A percentile compares a stretch with the other conserved stretches of the same genome.
Evolutionary conservation across 2,329 filamentous ascomycete genomes (phyloP).

Genomic region (Fusarium tuaranense): DNA sequence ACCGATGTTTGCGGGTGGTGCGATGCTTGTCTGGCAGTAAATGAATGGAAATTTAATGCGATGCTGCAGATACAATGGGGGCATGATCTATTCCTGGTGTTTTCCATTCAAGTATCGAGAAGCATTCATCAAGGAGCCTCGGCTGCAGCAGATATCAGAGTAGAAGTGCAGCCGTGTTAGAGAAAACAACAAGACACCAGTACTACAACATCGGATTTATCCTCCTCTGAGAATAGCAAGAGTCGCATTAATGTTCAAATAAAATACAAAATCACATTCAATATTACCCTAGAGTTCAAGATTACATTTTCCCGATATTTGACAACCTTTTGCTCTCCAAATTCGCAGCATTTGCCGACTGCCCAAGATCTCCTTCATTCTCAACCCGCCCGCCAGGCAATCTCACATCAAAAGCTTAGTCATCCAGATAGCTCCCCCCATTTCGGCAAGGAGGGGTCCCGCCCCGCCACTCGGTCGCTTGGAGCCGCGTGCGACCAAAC

Average conservation of each 20-base stretch:
- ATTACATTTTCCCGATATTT: background rate
- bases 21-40: background rate
- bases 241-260: background rate
- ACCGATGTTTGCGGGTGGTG: slow-evolving; percentile 2
- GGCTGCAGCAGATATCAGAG: background rate
- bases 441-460: slow-evolving; percentile 18
- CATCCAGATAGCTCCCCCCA: slow-evolving; percentile 9
- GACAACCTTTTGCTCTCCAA: background rate
- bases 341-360: background rate
- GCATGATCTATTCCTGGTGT: background rate
- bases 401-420: background rate
- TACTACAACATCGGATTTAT: background rate
- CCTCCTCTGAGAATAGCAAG: background rate
- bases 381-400: background rate
- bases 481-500: slow-evolving; percentile 38
- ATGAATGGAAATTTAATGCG: background rate
- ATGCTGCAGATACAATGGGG: background rate
- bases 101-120: background rate
- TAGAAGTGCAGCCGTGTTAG: background rate
- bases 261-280: background rate
- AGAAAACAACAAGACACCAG: background rate
- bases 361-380: background rate
- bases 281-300: background rate
- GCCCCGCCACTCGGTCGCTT: slow-evolving; percentile 17
- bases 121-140: background rate